Evolutionary conservation across 805 yeast genomes (phyloP).

Genomic region (Alloascoidea hylecoeti): DNA sequence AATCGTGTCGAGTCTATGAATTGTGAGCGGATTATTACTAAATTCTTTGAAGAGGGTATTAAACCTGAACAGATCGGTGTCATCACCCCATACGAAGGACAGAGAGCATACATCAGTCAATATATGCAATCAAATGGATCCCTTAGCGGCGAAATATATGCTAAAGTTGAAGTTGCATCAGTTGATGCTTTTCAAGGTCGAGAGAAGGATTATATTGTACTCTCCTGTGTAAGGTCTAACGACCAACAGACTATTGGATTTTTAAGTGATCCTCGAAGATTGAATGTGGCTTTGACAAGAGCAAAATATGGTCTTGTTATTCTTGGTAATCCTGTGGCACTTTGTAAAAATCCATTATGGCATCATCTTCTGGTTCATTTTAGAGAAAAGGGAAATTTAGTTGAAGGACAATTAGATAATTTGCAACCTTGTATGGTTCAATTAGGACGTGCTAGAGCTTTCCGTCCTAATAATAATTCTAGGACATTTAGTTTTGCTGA

Average conservation of each 20-base stretch:
- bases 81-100: constrained; percentile 92
- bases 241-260: constrained; percentile 67
- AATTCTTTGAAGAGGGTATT: constrained; percentile 64
- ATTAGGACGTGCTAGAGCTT: constrained; percentile 18
- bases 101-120: constrained; percentile 66
- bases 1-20: constrained; percentile 86
- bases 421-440: constrained; percentile 61
- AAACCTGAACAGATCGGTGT: constrained; percentile 77
- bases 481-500: constrained; percentile 3
- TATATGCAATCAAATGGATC: constrained; percentile 66
- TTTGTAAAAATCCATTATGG: constrained; percentile 66
- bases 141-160: constrained; percentile 47
- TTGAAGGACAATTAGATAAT: constrained; percentile 78
- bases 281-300: constrained; percentile 83
- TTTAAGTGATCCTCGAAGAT: constrained; percentile 70
- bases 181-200: constrained; percentile 93
- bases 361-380: constrained; percentile 61
- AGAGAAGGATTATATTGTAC: constrained; percentile 68
- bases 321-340: constrained; percentile 72
- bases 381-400: constrained; percentile 75
- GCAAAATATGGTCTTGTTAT: constrained; percentile 73
- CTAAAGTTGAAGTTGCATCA: constrained; percentile 77
- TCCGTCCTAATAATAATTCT: constrained; percentile 1
- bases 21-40: constrained; percentile 65
- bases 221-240: constrained; percentile 77